phyloP scores from a whole-genome alignment of 1,284 basidiomycete genomes.

The Fistulina hepatica region DNA sequence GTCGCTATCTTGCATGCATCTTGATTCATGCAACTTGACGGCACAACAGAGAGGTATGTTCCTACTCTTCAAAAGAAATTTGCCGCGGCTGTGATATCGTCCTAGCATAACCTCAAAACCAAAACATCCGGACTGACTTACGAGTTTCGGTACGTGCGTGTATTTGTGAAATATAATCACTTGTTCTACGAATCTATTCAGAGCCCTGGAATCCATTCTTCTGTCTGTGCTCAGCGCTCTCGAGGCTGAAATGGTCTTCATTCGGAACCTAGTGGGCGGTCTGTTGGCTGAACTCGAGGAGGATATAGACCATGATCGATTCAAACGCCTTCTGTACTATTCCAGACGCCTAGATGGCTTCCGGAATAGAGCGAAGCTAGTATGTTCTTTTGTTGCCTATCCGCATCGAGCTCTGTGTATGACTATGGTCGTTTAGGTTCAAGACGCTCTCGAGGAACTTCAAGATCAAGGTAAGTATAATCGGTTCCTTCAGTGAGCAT shows the following conservation, averaged over 20 bases:
- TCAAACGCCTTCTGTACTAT: constrained; percentile 84
- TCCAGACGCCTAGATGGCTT: constrained; percentile 79
- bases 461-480: constrained; percentile 64
- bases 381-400: constrained; percentile 21
- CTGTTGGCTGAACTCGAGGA: constrained; percentile 87
- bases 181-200: constrained; percentile 24
- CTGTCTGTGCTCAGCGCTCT: constrained; percentile 82
- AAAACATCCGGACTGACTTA: constrained; percentile 64
- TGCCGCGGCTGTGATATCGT: too few relatives aligned
- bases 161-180: not conserved
- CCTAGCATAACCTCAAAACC: constrained; percentile 67
- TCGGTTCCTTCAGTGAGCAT: constrained; percentile 1
- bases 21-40: constrained; percentile 5
- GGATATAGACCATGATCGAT: constrained; percentile 86
- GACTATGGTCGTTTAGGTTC: constrained; percentile 43
- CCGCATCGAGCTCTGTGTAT: constrained; percentile 1
- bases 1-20: constrained; percentile 27
- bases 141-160: constrained; percentile 67
- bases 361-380: constrained; percentile 78
- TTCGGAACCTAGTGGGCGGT: constrained; percentile 77
- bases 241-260: constrained; percentile 89
- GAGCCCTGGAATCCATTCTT: constrained; percentile 84
- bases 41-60: constrained; percentile 3
- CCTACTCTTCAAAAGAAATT: constrained; percentile 13
- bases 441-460: constrained; percentile 82